These are phyloP conservation scores for Cercospora brassicicola DNA, from an alignment of 2,329 filamentous ascomycete species.

Conservation along the genomic window DNA sequence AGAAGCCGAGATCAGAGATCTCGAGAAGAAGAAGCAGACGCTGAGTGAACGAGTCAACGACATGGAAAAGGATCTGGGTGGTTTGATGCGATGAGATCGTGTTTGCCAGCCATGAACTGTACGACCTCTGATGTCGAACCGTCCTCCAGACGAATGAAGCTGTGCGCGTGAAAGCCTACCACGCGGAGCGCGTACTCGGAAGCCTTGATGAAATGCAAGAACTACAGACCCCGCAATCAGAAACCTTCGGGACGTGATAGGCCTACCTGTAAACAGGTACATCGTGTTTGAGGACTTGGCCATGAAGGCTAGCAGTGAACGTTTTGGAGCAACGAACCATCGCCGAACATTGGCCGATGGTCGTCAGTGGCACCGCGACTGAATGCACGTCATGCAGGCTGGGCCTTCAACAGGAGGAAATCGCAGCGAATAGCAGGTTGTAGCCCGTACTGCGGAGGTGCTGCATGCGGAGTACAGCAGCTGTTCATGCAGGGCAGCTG, in stretches of 20 bases:
- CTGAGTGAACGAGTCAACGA: slow-evolving; percentile 65
- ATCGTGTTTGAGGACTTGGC: background rate
- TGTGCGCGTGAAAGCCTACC: background rate
- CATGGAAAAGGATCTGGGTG: slow-evolving; percentile 68
- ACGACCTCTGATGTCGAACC: background rate
- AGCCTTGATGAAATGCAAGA: too few relatives aligned
- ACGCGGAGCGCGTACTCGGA: too few relatives aligned
- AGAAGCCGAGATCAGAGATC: slow-evolving; percentile 65
- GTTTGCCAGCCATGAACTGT: background rate
- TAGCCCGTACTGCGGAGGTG: background rate
- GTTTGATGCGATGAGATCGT: slow-evolving; percentile 50
- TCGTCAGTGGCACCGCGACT: background rate
- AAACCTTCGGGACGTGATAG: too few relatives aligned
- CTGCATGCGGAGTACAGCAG: slow-evolving; percentile 16
- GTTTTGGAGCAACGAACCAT: background rate
- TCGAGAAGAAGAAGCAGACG: slow-evolving; percentile 63
- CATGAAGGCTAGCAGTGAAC: background rate
- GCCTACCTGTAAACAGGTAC: background rate
- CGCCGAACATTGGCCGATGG: background rate
- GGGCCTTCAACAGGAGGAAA: background rate
- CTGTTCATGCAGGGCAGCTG: slow-evolving; percentile 16
- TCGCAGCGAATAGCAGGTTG: background rate
- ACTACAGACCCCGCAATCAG: too few relatives aligned
- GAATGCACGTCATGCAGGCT: background rate
- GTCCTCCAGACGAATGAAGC: background rate